Evolutionary conservation across 2,329 filamentous ascomycete genomes (phyloP), one percentile per base, ranked within the genome.

Genomic region (Fusarium sambucinum): DNA sequence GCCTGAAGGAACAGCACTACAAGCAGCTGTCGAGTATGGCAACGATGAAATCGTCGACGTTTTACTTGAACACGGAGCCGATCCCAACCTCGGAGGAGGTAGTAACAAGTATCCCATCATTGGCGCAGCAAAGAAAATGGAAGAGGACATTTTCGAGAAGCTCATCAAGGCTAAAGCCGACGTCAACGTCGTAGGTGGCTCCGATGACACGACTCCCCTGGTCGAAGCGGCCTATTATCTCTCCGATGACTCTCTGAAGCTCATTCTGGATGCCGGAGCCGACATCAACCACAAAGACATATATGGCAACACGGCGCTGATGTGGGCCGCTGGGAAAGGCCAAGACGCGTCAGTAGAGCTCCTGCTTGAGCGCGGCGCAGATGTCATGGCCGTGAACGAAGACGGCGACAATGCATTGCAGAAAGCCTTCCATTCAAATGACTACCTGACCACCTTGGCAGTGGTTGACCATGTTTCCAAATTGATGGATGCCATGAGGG

Each of bases 221-320:
- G 80, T 78, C 14, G 76, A 77, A 25, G 79, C 79, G 11, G 79
- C 80, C 17, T 66, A 68, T 6, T 77, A 70, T 47, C 75, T 80
- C 23, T 76, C 78, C 0, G 62, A 70, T 13, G 68, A 74, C 5
- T 76, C 77, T 0, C 57, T 81, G 1, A 70, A 73, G 21, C 51
- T 75, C 6, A 61, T 81, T 5, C 71, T 81, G 6, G 74, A 78
- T 14, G 76, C 77, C 0, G 78, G 80, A 0, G 80, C 80, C 0
- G 74, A 81, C 46, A 78, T 82, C 30, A 79, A 81, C 38, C 69
- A 78, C 5, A 59, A 73, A 0, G 77, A 78, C 30, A 59, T 74
- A 3, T 73, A 79, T 7, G 75, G 79, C 12, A 76, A 81, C 37
- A 80, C 80, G 0, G 77, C 80, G 2, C 73, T 82, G 1, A 81